These are phyloP conservation scores for Trichophyton schoenleinii DNA, from an alignment of 2,329 filamentous ascomycete genomes.

Conservation along the genomic window DNA sequence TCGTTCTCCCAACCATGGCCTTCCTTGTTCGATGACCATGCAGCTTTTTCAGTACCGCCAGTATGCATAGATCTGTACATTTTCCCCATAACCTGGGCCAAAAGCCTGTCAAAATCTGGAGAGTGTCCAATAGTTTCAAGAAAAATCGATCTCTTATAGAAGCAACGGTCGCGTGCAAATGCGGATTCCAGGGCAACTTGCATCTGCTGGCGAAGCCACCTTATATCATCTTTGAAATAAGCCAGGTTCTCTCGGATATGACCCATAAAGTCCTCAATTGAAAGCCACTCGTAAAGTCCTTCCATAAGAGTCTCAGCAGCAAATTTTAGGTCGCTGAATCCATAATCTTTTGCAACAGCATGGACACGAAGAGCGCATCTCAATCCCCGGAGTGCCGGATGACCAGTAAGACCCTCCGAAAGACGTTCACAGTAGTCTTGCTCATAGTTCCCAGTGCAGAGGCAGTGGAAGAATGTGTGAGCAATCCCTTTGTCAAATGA, in stretches of 20 bases:
- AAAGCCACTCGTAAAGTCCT: background rate
- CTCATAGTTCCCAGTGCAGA: no score
- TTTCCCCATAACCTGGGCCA: background rate
- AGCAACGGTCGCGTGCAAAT: background rate
- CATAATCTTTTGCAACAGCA: background rate
- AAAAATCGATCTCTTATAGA: background rate
- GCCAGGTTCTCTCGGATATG: background rate
- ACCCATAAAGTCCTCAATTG: background rate
- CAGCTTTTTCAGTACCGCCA: background rate
- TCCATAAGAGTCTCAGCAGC: background rate
- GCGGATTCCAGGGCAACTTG: background rate
- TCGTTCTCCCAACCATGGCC: no score
- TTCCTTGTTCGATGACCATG: no score
- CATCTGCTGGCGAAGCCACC: background rate
- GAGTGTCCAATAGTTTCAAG: background rate
- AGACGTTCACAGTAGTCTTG: no score
- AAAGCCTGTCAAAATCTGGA: background rate
- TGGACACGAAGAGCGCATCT: background rate
- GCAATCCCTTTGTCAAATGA: no score
- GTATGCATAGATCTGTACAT: background rate
- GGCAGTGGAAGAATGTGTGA: no score
- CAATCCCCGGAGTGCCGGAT: background rate
- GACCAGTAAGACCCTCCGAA: no score
- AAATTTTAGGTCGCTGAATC: background rate
- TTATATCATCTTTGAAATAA: background rate